Base-by-base conservation (phyloP, 2,329 filamentous ascomycete genomes). In the Davidsoniella virescens region DNA sequence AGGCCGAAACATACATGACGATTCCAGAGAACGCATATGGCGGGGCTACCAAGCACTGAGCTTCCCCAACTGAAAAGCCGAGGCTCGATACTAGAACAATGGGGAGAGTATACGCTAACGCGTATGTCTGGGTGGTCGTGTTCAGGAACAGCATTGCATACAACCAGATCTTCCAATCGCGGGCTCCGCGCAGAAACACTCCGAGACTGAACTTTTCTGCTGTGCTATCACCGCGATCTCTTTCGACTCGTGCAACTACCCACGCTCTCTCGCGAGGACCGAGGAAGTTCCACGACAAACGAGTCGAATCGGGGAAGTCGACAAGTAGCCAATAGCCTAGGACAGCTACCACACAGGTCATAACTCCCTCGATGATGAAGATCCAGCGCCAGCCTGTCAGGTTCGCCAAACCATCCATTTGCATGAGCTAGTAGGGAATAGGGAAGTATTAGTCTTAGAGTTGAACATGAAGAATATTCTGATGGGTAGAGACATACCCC, bases 51-150 rank as follows among this genome's bases (percentile, higher is more conserved):
- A 88, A 75, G 59, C 82, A 85, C 63, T 87, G 82, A 0, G 82
- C 69, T 45, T 68, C 67, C 6, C 70, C 79, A 4, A 80, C 68
- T 44, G 63, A 68, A 67, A 85, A 88, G 12, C 75, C 73, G 68
- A 88, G 75, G 61, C 67, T 72, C 36, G 57, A 57, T 46, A 67
- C 63, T 12, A 93, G 75, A 57, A 92, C 84, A 58, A 88, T 76
- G 5, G 85, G 84, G 3, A 88, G 65, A 60, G 88, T 90, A 63
- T 84, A 90, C 2, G 83, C 81, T 7, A 92, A 73, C 0, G 84
- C 78, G 61, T 92, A 92, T 1, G 73, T 73, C 47, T 84, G 74
- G 9, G 82, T 84, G 0, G 84, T 87, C 2, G 76, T 75, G 62
- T 76, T 76, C 65, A 78, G 76, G 59, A 74, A 75, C 56, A 80